Evolutionary conservation across 2,329 filamentous ascomycete genomes (phyloP).

Genomic region (Alternaria consortialis): DNA sequence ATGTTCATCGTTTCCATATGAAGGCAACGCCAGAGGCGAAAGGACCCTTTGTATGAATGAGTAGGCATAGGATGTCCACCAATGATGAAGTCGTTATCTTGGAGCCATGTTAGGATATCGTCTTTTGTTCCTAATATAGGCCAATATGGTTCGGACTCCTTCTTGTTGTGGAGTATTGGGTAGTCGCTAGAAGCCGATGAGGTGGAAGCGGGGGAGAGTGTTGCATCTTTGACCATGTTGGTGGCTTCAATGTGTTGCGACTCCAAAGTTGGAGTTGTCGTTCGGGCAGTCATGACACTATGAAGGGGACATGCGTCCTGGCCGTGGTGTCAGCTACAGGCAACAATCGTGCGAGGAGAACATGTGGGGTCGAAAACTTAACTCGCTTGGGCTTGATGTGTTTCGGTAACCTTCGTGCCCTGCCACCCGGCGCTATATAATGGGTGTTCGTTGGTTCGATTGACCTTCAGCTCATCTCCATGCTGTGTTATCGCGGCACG

Average conservation of each 20-base stretch:
- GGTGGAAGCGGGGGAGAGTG: too few relatives aligned
- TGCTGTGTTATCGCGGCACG: not conserved
- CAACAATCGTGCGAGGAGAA: not conserved
- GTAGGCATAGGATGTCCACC: not conserved
- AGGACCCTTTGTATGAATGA: constrained; percentile 3
- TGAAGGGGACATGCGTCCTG: not conserved
- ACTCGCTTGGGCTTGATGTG: not conserved
- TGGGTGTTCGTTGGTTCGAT: not conserved
- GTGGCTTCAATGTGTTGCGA: not conserved
- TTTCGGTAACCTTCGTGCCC: not conserved
- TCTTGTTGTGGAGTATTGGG: too few relatives aligned
- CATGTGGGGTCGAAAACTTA: not conserved
- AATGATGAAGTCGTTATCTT: not conserved
- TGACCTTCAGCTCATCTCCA: not conserved
- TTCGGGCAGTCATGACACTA: not conserved
- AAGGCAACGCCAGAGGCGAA: constrained; percentile 8
- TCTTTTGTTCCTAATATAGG: not conserved
- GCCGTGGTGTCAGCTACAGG: not conserved
- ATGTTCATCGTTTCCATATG: constrained; percentile 10
- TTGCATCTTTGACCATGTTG: too few relatives aligned
- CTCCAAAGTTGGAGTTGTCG: not conserved
- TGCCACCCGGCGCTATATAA: not conserved
- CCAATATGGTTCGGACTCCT: not conserved
- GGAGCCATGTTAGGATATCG: not conserved
- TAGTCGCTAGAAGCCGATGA: too few relatives aligned